Evolutionary conservation across 257 asterid genomes (phyloP).

Genomic region (Leonotis leonurus): DNA sequence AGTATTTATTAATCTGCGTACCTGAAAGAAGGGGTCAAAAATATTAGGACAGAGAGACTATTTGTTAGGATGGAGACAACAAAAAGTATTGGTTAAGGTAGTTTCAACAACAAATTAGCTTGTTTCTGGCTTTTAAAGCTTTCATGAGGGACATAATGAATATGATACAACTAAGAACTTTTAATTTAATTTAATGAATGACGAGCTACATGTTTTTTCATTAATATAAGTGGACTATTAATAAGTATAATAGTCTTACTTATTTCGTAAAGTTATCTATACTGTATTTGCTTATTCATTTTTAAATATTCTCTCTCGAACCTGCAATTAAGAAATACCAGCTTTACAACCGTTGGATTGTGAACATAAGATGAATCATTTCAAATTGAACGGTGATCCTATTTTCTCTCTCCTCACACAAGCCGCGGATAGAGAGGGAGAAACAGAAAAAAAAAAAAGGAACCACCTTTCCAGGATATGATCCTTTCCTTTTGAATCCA

Average conservation of each 20-base stretch:
- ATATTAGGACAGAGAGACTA: no score
- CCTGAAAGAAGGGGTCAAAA: no score
- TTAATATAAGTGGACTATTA: not conserved
- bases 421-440: slow-evolving; percentile 20
- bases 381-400: slow-evolving; percentile 42
- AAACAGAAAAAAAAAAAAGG: no score
- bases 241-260: not conserved
- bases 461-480: slow-evolving; percentile 25
- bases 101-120: slow-evolving; percentile 16
- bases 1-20: no score
- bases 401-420: slow-evolving; percentile 40
- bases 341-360: slow-evolving; percentile 37
- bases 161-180: not conserved
- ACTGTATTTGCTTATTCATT: not conserved
- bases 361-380: slow-evolving; percentile 20
- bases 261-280: not conserved
- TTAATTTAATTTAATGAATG: no score
- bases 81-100: slow-evolving; percentile 10
- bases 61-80: slow-evolving; percentile 15
- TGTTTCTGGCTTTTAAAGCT: not conserved
- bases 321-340: not conserved
- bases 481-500: slow-evolving; percentile 24
- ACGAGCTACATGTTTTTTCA: not conserved
- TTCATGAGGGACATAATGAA: not conserved
- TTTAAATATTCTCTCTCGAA: not conserved